These are phyloP conservation scores for Lactarius hatsudake DNA, from an alignment of 768 basidiomycete genomes.

Conservation along the genomic window DNA sequence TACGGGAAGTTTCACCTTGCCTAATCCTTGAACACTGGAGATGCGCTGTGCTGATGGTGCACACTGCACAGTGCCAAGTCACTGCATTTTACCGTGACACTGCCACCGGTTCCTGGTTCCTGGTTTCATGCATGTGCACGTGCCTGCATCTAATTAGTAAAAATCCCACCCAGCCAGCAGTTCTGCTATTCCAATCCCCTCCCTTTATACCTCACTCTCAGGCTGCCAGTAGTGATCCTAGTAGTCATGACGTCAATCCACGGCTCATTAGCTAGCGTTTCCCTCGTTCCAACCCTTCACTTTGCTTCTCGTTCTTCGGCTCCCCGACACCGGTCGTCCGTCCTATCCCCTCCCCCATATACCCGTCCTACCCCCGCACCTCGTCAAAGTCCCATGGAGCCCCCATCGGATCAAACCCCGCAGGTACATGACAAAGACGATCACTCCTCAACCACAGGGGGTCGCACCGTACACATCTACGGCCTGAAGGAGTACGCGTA, in stretches of 20 bases:
- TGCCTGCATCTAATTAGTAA: too few species aligned
- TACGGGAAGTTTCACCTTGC: background rate
- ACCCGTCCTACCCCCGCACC: background rate
- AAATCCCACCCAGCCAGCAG: background rate
- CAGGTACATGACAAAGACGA: background rate
- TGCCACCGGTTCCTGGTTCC: background rate
- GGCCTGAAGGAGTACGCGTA: constrained; percentile 11
- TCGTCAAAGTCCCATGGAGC: background rate
- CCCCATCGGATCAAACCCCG: background rate
- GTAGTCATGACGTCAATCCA: background rate
- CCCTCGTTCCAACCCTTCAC: background rate
- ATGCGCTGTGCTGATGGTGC: too few species aligned
- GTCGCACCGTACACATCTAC: background rate
- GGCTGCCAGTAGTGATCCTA: background rate
- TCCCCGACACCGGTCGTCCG: background rate
- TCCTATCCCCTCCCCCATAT: background rate
- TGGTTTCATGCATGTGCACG: background rate
- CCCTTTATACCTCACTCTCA: background rate
- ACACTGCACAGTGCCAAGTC: background rate
- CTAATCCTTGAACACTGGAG: background rate
- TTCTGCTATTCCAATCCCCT: background rate
- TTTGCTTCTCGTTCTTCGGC: background rate
- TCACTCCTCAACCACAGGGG: background rate
- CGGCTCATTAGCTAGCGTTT: background rate
- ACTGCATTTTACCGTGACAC: background rate